Evolutionary conservation across 371 early-diverging fungal genomes (phyloP), one percentile per base, ranked within the genome.

Genomic region (Blakeslea trispora): DNA sequence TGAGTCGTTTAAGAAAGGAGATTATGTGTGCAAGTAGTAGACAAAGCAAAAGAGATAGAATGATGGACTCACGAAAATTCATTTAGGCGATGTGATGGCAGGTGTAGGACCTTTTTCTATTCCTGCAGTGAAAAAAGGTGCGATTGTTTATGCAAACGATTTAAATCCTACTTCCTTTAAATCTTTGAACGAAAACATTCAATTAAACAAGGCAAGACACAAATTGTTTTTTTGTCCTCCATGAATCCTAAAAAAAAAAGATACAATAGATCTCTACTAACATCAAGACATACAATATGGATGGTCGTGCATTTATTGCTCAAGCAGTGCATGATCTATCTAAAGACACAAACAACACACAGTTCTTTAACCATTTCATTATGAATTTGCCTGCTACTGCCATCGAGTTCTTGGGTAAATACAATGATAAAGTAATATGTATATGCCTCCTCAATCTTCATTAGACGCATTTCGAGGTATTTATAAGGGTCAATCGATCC

Each of bases 91-190:
- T 74, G 96, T 97, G 5, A 91, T 99, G 81, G 98, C 95, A 1
- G 99, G 99, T 35, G 96, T 99, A 2, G 99, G 99, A 0, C 99
- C 99, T 5, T 99, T 99, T 79, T 95, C 98, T 1, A 53, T 99
- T 8, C 99, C 99, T 8, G 96, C 99, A 0, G 94, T 96, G 5
- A 93, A 91, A 69, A 80, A 82, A 45, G 88, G 87, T 3, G 84
- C 90, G 21, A 76, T 78, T 22, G 99, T 99, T 4, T 97, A 93
- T 77, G 97, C 97, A 18, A 99, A 99, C 74, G 99, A 99, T 67
- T 76, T 99, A 47, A 99, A 99, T 71, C 99, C 99, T 2, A 76
- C 74, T 7, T 96, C 97, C 0, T 91, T 82, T 69, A 72, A 86
- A 31, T 93, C 86, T 66, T 70, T 99, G 59, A 60, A 79, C 34